Conservation (phyloP, 192 early-diverging fungal species). For the Phlyctochytrium bullatum region DNA sequence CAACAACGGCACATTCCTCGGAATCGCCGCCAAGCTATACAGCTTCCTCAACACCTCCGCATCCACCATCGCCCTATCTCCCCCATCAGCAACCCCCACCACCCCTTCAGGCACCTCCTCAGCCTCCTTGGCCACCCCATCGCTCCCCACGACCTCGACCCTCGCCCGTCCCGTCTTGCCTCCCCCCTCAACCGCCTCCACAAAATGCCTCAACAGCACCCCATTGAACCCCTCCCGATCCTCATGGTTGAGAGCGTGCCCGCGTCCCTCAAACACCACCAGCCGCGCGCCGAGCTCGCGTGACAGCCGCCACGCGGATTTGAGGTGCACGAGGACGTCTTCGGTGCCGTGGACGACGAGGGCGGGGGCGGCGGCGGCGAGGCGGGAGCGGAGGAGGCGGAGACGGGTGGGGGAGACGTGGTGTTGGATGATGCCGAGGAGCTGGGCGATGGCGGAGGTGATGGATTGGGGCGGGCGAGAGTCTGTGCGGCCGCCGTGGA, state of each 20-base stretch:
- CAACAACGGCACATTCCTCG: not conserved
- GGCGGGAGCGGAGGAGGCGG: not conserved
- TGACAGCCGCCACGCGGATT: slow-evolving; percentile 8
- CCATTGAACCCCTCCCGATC: slow-evolving; percentile 25
- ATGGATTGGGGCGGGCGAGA: slow-evolving; percentile 26
- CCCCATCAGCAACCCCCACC: not conserved
- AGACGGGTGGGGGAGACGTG: slow-evolving; percentile 13
- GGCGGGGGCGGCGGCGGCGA: slow-evolving; percentile 12
- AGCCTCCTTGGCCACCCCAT: not conserved
- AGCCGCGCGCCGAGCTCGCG: slow-evolving; percentile 19
- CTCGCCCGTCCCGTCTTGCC: not conserved
- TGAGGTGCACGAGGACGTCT: slow-evolving; percentile 24
- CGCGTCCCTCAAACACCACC: slow-evolving; percentile 33
- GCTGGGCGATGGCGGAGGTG: slow-evolving; percentile 10
- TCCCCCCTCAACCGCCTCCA: slow-evolving; percentile 12
- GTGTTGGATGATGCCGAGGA: slow-evolving; percentile 21
- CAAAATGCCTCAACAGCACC: slow-evolving; percentile 28
- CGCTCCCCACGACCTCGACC: not conserved
- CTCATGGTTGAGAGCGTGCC: slow-evolving; percentile 33
- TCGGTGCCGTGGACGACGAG: slow-evolving; percentile 34
- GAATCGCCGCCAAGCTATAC: not conserved
- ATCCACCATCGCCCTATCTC: not conserved
- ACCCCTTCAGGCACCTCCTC: not conserved
- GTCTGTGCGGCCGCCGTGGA: slow-evolving; percentile 24
- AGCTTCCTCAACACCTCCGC: slow-evolving; percentile 1